Percentiles rank a stretch among this genome's conserved stretches.
These are phyloP conservation scores for Bisporella sp. DNA, from an alignment of 2,329 filamentous ascomycete species.

Conservation along the genomic window DNA sequence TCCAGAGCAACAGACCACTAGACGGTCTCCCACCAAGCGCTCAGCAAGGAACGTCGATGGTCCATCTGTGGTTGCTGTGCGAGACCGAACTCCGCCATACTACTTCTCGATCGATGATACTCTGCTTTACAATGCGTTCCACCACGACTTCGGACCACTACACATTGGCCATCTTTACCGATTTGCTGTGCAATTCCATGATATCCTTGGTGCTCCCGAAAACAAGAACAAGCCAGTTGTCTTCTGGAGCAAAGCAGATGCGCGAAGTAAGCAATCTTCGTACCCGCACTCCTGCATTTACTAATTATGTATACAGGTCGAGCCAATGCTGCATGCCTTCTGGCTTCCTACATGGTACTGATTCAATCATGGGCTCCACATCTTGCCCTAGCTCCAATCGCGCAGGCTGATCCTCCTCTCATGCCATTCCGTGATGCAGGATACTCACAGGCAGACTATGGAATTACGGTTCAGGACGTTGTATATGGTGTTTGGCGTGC, in stretches of 20 bases:
- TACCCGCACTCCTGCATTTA: constrained; percentile 7
- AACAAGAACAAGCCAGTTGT: constrained; percentile 88
- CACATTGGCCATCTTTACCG: constrained; percentile 97
- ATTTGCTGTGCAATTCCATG: constrained; percentile 92
- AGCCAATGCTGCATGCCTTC: constrained; percentile 87
- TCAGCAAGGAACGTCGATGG: constrained; percentile 59
- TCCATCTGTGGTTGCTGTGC: constrained; percentile 37
- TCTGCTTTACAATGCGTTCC: constrained; percentile 95
- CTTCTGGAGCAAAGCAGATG: constrained; percentile 91
- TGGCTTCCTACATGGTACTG: constrained; percentile 97
- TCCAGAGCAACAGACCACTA: constrained; percentile 45
- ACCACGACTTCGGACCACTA: constrained; percentile 94
- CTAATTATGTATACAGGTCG: constrained; percentile 51
- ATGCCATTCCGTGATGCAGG: constrained; percentile 99
- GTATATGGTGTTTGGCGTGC: constrained; percentile 99
- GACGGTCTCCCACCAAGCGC: constrained; percentile 67
- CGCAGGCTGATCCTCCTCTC: constrained; percentile 91
- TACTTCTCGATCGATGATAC: constrained; percentile 95
- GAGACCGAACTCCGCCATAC: constrained; percentile 61
- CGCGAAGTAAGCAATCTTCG: constrained; percentile 59
- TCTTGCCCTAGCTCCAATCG: constrained; percentile 87
- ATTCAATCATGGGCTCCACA: constrained; percentile 98
- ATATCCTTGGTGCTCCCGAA: constrained; percentile 84
- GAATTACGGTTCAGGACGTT: constrained; percentile 91
- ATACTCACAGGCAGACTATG: constrained; percentile 97